A percentile compares a stretch with the other conserved stretches of the same genome.
Conservation (phyloP, 1,284 basidiomycete species). For the Ganoderma boninense region DNA sequence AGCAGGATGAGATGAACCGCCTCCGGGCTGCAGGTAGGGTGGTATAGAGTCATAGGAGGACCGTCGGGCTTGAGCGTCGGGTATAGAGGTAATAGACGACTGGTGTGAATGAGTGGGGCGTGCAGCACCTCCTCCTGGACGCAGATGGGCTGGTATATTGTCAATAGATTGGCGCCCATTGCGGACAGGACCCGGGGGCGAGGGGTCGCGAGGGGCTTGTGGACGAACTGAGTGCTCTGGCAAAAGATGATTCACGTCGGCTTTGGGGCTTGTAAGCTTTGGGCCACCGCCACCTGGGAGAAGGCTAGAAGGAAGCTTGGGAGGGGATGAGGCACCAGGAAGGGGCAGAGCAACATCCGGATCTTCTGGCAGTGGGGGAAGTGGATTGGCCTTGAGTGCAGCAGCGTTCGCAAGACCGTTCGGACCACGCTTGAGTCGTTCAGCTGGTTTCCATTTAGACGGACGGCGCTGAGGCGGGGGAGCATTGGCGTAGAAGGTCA, state of each 20-base stretch:
- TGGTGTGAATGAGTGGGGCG: conserved; percentile 2
- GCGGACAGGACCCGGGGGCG: conserved; percentile 22
- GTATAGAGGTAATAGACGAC: conserved; percentile 2
- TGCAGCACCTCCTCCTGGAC: conserved; percentile 9
- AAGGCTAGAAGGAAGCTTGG: conserved; percentile 49
- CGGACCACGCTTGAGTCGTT: conserved; percentile 46
- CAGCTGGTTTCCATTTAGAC: conserved; percentile 54
- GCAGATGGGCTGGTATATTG: conserved; percentile 18
- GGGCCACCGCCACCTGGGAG: conserved; percentile 47
- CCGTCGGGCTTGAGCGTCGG: conserved; percentile 5
- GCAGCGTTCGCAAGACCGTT: conserved; percentile 16
- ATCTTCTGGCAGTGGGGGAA: conserved; percentile 50
- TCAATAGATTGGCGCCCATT: conserved; percentile 11
- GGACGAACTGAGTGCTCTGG: conserved; percentile 26
- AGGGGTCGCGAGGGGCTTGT: conserved; percentile 26
- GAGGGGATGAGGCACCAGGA: conserved; percentile 22
- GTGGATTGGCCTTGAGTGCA: conserved; percentile 29
- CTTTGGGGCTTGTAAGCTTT: conserved; percentile 35
- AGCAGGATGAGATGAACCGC: not conserved
- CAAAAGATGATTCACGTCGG: conserved; percentile 26
- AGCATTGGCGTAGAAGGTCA: conserved; percentile 76
- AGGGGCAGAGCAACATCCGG: not conserved
- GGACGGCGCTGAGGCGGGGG: conserved; percentile 56
- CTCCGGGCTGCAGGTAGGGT: not conserved
- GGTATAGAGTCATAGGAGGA: conserved; percentile 2